phyloP scores from a whole-genome alignment of 768 basidiomycete species.

The Tylopilus cervinicoccineus region DNA sequence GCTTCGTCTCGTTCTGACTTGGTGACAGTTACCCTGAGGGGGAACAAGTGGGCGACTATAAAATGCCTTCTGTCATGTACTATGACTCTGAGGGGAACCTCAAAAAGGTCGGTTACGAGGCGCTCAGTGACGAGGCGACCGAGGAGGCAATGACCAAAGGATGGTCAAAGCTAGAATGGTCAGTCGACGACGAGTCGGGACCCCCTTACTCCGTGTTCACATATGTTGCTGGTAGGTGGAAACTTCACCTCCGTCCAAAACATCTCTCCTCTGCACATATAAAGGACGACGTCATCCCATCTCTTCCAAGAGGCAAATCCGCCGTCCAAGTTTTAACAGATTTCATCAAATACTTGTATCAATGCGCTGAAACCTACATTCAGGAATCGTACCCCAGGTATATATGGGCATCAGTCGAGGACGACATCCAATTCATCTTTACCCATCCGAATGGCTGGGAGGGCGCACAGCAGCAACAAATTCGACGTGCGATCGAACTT shows the following conservation, averaged over 20 bases:
- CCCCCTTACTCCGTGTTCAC: not conserved
- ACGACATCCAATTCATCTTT: conserved; percentile 45
- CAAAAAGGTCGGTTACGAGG: conserved; percentile 40
- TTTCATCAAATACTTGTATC: conserved; percentile 41
- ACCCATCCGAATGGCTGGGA: conserved; percentile 66
- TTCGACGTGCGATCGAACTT: conserved; percentile 46
- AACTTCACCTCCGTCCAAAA: conserved; percentile 37
- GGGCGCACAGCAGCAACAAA: conserved; percentile 47
- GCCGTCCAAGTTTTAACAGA: conserved; percentile 40
- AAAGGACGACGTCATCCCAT: conserved; percentile 31
- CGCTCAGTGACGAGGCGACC: conserved; percentile 31
- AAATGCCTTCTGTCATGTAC: conserved; percentile 44
- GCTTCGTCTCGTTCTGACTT: not conserved
- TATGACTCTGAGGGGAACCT: conserved; percentile 38
- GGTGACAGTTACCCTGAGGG: conserved; percentile 34
- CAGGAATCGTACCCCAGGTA: conserved; percentile 39
- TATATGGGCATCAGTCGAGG: conserved; percentile 41
- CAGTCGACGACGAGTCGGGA: not conserved
- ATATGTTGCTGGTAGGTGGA: conserved; percentile 23
- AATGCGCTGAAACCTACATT: conserved; percentile 42
- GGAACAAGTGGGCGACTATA: conserved; percentile 37
- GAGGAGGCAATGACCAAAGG: conserved; percentile 35
- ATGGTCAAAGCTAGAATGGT: conserved; percentile 46
- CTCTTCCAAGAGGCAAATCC: conserved; percentile 38
- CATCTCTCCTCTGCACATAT: conserved; percentile 23